Base-by-base conservation (phyloP, 2,329 filamentous ascomycete species). In the Trichoderma sp. region DNA sequence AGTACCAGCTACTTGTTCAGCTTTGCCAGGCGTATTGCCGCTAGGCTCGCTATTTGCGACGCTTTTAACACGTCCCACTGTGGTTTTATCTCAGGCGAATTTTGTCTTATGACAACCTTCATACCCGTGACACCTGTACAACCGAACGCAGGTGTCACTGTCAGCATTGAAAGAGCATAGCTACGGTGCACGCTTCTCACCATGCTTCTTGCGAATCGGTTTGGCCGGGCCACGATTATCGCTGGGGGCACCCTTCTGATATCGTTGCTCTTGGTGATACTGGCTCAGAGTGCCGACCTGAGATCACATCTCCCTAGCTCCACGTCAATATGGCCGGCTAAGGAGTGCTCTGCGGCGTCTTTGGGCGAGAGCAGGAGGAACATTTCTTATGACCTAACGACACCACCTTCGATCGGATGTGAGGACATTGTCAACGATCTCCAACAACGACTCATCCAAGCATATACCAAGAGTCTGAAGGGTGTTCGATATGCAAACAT, bases 391-490 rank as follows among this genome's bases (percentile, higher is more conserved):
- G 66, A 69, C 21, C 56, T 69, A 14, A 69, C 66, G 9, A 61
- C 57, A 1, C 66, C 66, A 9, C 66, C 66, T 51, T 69, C 66
- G 8, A 14, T 69, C 28, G 66, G 66, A 12, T 69, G 66, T n/a
- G 66, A 69, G 21, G 66, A 69, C n/a, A 69, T 69, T 51, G 66
- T 69, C 66, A 69, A 69, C 26, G 66, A 69, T 18, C 66, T 69
- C 36, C 66, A 69, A 15, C 66, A 69, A 15, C 36, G 47, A 28
- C 66, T 69, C 28, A 69, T 69, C 32, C 66, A 69, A 18, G 56
- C 66, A 11, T 69, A 69, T 53, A 32, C 66, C 3, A 21, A 69
- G 36, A 60, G 56, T 18, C 36, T 69, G 3, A 69, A 69, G 36
- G 66, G 66, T 26, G 56, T 69, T 51, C 66, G 66, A 47, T 69